Conservation (phyloP, 2,329 filamentous ascomycete genomes). For the Pseudocercospora musae region DNA sequence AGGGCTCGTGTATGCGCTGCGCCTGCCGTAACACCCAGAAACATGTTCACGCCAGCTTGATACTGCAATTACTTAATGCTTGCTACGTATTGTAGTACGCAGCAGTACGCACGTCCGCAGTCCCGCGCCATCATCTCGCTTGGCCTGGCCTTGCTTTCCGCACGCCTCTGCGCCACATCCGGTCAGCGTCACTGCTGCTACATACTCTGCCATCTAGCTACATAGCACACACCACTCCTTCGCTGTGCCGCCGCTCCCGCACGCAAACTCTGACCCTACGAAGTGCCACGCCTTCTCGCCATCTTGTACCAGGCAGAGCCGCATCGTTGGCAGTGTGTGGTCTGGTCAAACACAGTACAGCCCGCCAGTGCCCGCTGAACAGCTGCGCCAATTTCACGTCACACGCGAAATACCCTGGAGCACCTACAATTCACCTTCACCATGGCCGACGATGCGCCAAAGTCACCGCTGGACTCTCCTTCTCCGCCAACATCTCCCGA, state of each 20-base stretch:
- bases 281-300: neutral
- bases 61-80: too few relatives aligned
- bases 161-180: neutral
- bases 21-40: too few relatives aligned
- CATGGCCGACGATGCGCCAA: slow-evolving; percentile 18
- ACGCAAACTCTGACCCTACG: neutral
- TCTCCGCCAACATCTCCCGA: slow-evolving; percentile 31
- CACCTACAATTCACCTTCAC: neutral
- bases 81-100: too few relatives aligned
- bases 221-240: neutral
- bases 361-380: neutral
- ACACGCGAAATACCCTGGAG: neutral
- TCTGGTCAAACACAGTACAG: neutral
- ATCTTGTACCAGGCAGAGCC: neutral
- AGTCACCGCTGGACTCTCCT: slow-evolving; percentile 21
- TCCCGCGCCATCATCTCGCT: neutral
- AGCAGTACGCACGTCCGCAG: too few relatives aligned
- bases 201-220: neutral
- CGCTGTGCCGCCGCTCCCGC: neutral
- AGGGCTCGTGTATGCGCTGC: neutral
- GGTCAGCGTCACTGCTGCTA: neutral
- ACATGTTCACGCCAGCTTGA: neutral
- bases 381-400: neutral
- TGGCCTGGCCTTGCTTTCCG: neutral
- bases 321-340: neutral